Conservation (phyloP, 2,329 filamentous ascomycete species). For the Aspergillus aculeatinus region DNA sequence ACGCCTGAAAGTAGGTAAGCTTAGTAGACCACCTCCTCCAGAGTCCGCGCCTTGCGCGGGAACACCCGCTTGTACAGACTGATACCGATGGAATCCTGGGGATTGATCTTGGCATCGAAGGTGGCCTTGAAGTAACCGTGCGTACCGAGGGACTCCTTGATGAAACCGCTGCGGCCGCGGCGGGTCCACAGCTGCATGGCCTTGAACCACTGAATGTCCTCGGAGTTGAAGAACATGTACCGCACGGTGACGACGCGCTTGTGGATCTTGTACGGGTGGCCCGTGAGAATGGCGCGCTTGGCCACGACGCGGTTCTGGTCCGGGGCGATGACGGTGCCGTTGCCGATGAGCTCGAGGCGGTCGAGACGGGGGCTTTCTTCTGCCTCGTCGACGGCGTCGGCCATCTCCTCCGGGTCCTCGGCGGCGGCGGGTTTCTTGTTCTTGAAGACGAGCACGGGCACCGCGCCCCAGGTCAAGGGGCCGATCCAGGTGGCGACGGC, state of each 20-base stretch:
- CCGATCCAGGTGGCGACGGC: slow-evolving; percentile 87
- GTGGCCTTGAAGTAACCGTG: slow-evolving; percentile 99
- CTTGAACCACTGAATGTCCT: slow-evolving; percentile 97
- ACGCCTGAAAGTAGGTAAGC: background rate
- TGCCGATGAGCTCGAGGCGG: slow-evolving; percentile 71
- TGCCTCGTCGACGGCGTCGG: slow-evolving; percentile 44
- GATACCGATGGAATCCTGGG: slow-evolving; percentile 88
- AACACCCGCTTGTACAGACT: slow-evolving; percentile 84
- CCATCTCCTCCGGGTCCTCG: slow-evolving; percentile 43
- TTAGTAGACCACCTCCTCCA: slow-evolving; percentile 36
- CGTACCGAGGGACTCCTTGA: slow-evolving; percentile 92
- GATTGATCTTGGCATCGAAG: slow-evolving; percentile 94
- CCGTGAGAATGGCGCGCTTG: slow-evolving; percentile 90
- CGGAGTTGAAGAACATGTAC: slow-evolving; percentile 99
- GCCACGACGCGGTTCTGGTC: slow-evolving; percentile 75
- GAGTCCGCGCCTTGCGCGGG: slow-evolving; percentile 65
- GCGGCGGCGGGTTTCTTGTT: slow-evolving; percentile 31
- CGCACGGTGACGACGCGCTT: slow-evolving; percentile 94
- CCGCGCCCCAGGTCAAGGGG: slow-evolving; percentile 87
- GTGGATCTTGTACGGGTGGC: slow-evolving; percentile 98
- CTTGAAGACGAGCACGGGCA: slow-evolving; percentile 87
- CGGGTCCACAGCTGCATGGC: slow-evolving; percentile 92
- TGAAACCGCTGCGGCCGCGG: slow-evolving; percentile 79
- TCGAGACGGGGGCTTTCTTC: slow-evolving; percentile 45
- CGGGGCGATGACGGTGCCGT: slow-evolving; percentile 81